Percentiles rank a stretch among this genome's conserved stretches.
phyloP scores from a whole-genome alignment of 2,329 filamentous ascomycete species.

The Aspergillus intermedius region DNA sequence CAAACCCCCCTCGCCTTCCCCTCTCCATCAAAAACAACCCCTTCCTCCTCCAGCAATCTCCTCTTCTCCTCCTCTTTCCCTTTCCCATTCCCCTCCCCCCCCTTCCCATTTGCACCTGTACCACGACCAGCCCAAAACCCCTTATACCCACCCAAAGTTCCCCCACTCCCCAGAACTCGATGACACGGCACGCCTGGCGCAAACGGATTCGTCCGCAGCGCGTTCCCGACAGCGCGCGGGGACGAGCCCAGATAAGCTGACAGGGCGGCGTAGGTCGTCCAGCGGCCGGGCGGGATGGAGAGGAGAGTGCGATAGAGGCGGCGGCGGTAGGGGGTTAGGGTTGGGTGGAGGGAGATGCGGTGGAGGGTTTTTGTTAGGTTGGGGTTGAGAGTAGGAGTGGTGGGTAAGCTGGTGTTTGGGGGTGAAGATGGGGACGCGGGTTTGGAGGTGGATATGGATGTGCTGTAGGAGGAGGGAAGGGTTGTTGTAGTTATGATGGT shows the following conservation, averaged over 20 bases:
- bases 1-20: slow-evolving; percentile 23
- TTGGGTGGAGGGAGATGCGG: slow-evolving; percentile 38
- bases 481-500: too few species aligned
- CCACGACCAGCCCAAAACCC: slow-evolving; percentile 43
- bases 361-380: slow-evolving; percentile 25
- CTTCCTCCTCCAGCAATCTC: slow-evolving; percentile 26
- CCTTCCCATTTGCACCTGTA: slow-evolving; percentile 29
- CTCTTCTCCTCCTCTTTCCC: slow-evolving; percentile 33
- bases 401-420: slow-evolving; percentile 1
- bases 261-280: slow-evolving; percentile 72
- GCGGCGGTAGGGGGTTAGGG: slow-evolving; percentile 46
- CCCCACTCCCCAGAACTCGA: slow-evolving; percentile 67
- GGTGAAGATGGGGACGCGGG: neutral
- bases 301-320: slow-evolving; percentile 64
- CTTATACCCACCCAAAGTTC: slow-evolving; percentile 50
- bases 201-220: slow-evolving; percentile 71
- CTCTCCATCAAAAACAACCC: slow-evolving; percentile 26
- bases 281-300: slow-evolving; percentile 67
- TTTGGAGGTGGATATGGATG: too few species aligned
- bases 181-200: slow-evolving; percentile 78
- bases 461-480: too few species aligned
- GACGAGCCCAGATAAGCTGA: slow-evolving; percentile 63
- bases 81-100: slow-evolving; percentile 30
- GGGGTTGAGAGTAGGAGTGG: slow-evolving; percentile 1
- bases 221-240: slow-evolving; percentile 70